Base-by-base conservation (phyloP, 2,329 filamentous ascomycete genomes). In the Aspergillus terreus region DNA sequence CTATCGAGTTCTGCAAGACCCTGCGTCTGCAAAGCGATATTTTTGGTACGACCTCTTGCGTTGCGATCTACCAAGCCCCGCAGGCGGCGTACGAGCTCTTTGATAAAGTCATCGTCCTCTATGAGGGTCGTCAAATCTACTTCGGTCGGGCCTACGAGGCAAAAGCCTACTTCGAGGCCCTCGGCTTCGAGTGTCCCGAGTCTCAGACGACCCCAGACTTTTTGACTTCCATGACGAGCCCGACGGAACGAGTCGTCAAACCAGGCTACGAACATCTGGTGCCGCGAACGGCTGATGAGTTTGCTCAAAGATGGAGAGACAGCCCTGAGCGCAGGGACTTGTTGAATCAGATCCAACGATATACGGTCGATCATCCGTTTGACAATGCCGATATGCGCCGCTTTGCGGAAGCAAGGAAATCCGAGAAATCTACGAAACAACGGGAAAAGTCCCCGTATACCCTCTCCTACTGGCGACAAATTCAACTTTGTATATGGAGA, bases 371-470 rank as follows among this genome's bases (percentile, higher is more conserved):
- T 14, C 69, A 69, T 47, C 71, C 72, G 1, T 55, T 71, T 7
- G 69, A 68, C 33, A 65, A 69, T 14, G 50, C 65, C 47, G 46
- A 47, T 25, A n/a, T 47, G 14, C 32, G 36, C 21, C 21, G 25
- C 19, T 75, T 74, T 47, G 58, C 62, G 48, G 53, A 67, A 15
- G 70, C 72, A 9, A 60, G 70, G 15, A 60, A 56, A 44, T 59
- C 68, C 6, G 64, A 72, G 50, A 67, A 72, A 52, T 63, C 74
- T 5, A 71, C 69, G 49, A 46, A 59, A 11, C 67, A 71, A 55
- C 85, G 89, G 2, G 66, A 78, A 42, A 82, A 83, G 67, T 94
- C 89, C 0, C 89, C 91, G 0, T 95, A 86, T 69, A 95, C 89
- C 0, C 76, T 95, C 15, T 92, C 88, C 0, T 89, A 85, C 58